Base-by-base conservation (phyloP, 106 monocot genomes). In the Acorus gramineus region DNA sequence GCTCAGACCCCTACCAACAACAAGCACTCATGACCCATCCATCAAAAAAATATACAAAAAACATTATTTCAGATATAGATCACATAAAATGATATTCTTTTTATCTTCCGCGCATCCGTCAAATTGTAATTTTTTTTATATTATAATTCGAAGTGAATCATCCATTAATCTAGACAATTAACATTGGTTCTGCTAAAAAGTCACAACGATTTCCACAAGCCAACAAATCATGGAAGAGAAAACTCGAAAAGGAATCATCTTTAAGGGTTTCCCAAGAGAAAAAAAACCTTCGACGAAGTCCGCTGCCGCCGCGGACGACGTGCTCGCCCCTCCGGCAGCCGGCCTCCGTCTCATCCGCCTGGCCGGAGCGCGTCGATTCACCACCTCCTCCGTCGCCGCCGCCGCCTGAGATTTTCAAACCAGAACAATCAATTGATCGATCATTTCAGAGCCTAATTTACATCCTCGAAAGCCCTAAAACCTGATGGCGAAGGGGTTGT, bases 281-380 rank as follows among this genome's bases (percentile, higher is more conserved):
- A 12, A 46, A 11, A 44, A 61, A 84, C 89, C 89, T 71, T 85
- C 78, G 2, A 42, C 43, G 47, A 65, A 77, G 50, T 28, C 28
- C 28, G 75, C 76, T 42, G 90, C 65, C n/a, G 77, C 73, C 73
- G 67, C 62, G 43, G 86, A 84, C 61, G 91, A 79, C 71, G 74
- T 77, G 56, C 54, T 4, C 3, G 11, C 52, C 11, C 68, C 47
- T 4, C 75, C 72, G 57, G 71, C 75, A 60, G 81, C 62, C 45
- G 86, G 68, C 57, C 90, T 78, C 65, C 90, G 61, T 3, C 86
- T 80, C 90, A 90, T 90, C 54, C 86, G 82, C 48, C 86, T 71
- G 57, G 59, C 64, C 44, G 68, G 76, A n/a, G 62, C 59, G 13
- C 60, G 78, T 11, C 56, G 86, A 9, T 86, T 76, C 44, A 86